Base-by-base conservation (phyloP, 345 rosid species). In the Pugionium dolabratum region DNA sequence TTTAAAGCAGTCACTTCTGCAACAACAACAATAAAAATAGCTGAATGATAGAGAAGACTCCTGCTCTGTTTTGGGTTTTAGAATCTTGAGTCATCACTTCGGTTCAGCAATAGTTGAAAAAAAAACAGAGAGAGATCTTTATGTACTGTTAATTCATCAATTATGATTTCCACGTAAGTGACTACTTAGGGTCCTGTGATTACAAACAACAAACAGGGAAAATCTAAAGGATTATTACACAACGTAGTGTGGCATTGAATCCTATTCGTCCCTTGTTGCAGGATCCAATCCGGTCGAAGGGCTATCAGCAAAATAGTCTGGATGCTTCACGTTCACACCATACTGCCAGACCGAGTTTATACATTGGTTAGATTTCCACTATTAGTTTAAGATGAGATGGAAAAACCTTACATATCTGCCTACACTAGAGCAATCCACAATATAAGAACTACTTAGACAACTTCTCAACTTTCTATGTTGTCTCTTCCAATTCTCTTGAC, bases 261-360 rank as follows among this genome's bases (percentile, higher is more conserved):
- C 74, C 64, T 72, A 82, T 65, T 84, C 86, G 2, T 85, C 87
- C 66, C 86, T 84, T 45, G 96, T 49, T 39, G 86, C 76, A 74
- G 83, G 81, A 75, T 88, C 95, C 66, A 81, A 68, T 28, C 91
- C 89, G 0, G 88, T 77, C 4, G 84, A 86, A 36, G 89, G 84
- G 62, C 80, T 91, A 71, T 88, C 97, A 10, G 89, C 97, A 76
- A 86, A 90, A 62, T 86, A 90, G 77, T 90, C 97, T 40, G 89
- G 97, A 62, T 88, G 96, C 84, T 88, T 94, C 82, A 93, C 88
- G 34, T 88, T 86, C 62, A 90, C 97, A 2, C 96, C 95, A 49
- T 82, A 76, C 99, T 90, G 94, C 56, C 29, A 69, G 69, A 47
- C 57, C 52, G 46, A n/a, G 73, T 28, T 32, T 62, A 31, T 29